phyloP scores from a whole-genome alignment of 306 rosid species.

The Acacia acuminata region DNA sequence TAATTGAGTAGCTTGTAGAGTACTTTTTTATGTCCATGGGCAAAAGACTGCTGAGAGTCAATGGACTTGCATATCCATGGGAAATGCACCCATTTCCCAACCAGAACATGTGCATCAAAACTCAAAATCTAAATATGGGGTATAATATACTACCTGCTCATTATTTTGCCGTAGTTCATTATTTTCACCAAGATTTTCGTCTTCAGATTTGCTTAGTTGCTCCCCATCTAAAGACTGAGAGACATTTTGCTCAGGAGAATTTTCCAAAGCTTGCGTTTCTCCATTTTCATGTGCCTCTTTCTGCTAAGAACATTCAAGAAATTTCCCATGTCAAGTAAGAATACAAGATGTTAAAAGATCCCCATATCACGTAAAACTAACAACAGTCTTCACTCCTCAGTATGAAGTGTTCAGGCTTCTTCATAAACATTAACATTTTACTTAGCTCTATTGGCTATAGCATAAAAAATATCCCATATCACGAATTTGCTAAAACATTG shows the following conservation, averaged over 20 bases:
- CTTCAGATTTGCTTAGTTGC: slow-evolving; percentile 45
- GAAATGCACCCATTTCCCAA: slow-evolving; percentile 12
- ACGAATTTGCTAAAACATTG: slow-evolving; percentile 2
- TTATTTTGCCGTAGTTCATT: slow-evolving; percentile 51
- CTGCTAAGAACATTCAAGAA: slow-evolving; percentile 46
- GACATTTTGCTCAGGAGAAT: slow-evolving; percentile 42
- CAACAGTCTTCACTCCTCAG: not conserved
- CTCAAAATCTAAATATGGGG: slow-evolving; percentile 25
- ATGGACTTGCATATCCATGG: not conserved
- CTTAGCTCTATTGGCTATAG: not conserved
- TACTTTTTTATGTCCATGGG: slow-evolving; percentile 17
- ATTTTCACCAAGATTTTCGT: slow-evolving; percentile 52
- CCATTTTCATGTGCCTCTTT: slow-evolving; percentile 50
- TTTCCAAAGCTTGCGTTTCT: slow-evolving; percentile 46
- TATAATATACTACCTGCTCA: slow-evolving; percentile 48
- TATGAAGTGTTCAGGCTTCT: slow-evolving; percentile 1
- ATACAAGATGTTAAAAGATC: slow-evolving; percentile 4
- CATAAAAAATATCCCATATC: slow-evolving; percentile 2
- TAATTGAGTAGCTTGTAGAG: slow-evolving; percentile 8
- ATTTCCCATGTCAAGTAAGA: slow-evolving; percentile 21
- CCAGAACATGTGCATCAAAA: not conserved
- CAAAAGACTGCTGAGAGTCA: slow-evolving; percentile 11
- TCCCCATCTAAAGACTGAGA: slow-evolving; percentile 51
- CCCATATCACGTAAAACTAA: not conserved
- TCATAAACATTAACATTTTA: not conserved